Conservation (phyloP, 805 yeast species). For the Ogataea zsoltii region DNA sequence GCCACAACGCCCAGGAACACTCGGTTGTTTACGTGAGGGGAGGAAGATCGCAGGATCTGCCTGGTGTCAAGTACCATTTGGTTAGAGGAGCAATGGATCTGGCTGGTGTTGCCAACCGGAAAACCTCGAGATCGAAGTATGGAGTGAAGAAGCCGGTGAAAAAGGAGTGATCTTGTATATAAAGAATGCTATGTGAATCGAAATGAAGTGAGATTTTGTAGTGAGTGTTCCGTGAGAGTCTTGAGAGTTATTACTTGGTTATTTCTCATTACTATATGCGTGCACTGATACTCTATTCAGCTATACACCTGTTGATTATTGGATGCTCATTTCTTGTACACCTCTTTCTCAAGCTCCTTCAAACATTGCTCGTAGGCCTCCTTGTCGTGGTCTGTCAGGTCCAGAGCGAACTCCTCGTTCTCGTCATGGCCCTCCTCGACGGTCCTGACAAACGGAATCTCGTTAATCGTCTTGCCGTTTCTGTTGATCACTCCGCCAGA, state of each 20-base stretch:
- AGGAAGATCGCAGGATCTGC: constrained; percentile 97
- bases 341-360: constrained; percentile 44
- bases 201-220: neutral
- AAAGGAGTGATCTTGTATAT: constrained; percentile 28
- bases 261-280: too few relatives aligned
- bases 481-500: constrained; percentile 55
- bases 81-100: constrained; percentile 93
- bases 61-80: constrained; percentile 94
- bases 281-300: too few relatives aligned
- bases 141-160: constrained; percentile 85
- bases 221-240: too few relatives aligned
- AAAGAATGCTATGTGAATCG: neutral
- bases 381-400: constrained; percentile 39
- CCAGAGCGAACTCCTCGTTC: constrained; percentile 24
- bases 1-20: constrained; percentile 98
- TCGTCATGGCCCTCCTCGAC: constrained; percentile 9
- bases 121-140: constrained; percentile 86
- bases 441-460: constrained; percentile 34
- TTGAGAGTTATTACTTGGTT: too few relatives aligned
- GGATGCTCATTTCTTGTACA: constrained; percentile 19
- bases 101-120: constrained; percentile 92
- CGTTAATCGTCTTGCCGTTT: constrained; percentile 36
- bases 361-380: constrained; percentile 46
- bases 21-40: constrained; percentile 95
- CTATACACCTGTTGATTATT: too few relatives aligned